Percentiles rank a stretch among this genome's conserved stretches.
Evolutionary conservation across 768 basidiomycete species (phyloP).

Genomic region (Lactarius evosmus): DNA sequence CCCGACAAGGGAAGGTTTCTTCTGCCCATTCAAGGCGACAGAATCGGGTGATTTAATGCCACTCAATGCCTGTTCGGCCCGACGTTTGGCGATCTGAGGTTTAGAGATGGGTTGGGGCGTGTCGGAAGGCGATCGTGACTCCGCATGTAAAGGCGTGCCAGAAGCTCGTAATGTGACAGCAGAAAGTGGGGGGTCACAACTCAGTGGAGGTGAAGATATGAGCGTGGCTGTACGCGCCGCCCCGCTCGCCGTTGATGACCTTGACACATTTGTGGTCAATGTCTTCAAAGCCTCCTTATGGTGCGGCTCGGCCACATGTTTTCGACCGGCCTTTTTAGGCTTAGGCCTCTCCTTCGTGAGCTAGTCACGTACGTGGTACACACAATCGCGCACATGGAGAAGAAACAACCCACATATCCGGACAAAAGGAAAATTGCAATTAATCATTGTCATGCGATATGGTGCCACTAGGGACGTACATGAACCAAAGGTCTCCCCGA

Average conservation of each 20-base stretch:
- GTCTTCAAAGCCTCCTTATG: background rate
- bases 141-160: background rate
- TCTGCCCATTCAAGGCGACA: constrained; percentile 9
- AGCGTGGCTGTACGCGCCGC: background rate
- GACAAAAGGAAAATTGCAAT: constrained; percentile 28
- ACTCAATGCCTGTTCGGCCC: constrained; percentile 37
- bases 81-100: constrained; percentile 32
- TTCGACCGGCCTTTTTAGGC: constrained; percentile 27
- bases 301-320: background rate
- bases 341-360: constrained; percentile 72
- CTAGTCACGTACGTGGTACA: constrained; percentile 39
- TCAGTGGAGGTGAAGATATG: background rate
- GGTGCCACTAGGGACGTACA: constrained; percentile 79
- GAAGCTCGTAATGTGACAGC: background rate
- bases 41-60: constrained; percentile 33
- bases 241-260: background rate
- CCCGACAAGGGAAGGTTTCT: constrained; percentile 28
- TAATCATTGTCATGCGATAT: constrained; percentile 30
- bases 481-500: constrained; percentile 71
- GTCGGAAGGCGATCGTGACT: background rate
- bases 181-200: background rate
- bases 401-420: constrained; percentile 29
- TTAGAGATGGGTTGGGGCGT: background rate
- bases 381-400: constrained; percentile 30
- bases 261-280: background rate